Evolutionary conservation across 306 rosid genomes (phyloP).

Genomic region (Cercis canadensis): DNA sequence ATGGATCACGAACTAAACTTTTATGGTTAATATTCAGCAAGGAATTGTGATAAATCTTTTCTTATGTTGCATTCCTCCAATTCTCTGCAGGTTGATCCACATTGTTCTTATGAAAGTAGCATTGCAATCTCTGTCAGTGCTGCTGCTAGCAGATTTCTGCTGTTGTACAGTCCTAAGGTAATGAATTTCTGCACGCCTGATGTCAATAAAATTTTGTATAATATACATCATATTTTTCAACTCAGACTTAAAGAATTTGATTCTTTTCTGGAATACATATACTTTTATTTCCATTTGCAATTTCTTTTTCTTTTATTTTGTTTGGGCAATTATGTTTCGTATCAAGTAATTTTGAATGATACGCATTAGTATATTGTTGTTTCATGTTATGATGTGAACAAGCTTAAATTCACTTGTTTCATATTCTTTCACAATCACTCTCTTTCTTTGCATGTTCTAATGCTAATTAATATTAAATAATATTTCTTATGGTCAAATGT

Average conservation of each 20-base stretch:
- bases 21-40: conserved; percentile 16
- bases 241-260: conserved; percentile 6
- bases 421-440: conserved; percentile 10
- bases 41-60: conserved; percentile 22
- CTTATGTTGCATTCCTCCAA: conserved; percentile 39
- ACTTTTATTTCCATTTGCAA: conserved; percentile 17
- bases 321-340: background rate
- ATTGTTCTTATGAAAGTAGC: conserved; percentile 83
- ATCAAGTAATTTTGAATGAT: conserved; percentile 25
- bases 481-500: conserved; percentile 39
- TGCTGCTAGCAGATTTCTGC: conserved; percentile 84
- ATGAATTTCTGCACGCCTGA: conserved; percentile 38
- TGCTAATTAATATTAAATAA: conserved; percentile 25
- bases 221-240: conserved; percentile 29
- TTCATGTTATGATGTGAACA: conserved; percentile 20
- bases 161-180: conserved; percentile 83
- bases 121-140: conserved; percentile 65
- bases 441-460: conserved; percentile 29
- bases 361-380: background rate
- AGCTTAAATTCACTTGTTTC: conserved; percentile 28
- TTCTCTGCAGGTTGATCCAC: conserved; percentile 88
- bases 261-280: conserved; percentile 18
- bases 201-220: conserved; percentile 18
- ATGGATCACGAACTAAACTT: background rate
- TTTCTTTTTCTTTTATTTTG: conserved; percentile 10